Conservation (phyloP, 176 grass and related monocot species). For the Raddia guianensis region DNA sequence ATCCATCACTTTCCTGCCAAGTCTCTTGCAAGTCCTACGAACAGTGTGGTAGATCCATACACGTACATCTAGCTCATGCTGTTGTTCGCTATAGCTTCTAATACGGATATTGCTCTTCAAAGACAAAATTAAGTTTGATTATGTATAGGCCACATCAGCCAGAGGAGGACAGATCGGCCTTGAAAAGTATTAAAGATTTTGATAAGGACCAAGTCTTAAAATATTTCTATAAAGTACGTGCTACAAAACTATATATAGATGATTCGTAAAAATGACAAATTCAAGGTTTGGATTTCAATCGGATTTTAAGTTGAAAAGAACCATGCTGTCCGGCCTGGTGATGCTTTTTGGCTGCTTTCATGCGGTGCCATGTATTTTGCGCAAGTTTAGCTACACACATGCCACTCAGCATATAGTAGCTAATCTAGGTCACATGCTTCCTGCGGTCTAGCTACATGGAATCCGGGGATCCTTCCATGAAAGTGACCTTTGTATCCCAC, state of each 20-base stretch:
- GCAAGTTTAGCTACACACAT: not conserved
- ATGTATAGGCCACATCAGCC: not conserved
- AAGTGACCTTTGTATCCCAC: constrained; percentile 12
- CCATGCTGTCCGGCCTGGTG: not conserved
- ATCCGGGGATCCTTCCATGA: constrained; percentile 34
- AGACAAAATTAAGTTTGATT: not conserved
- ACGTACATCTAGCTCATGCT: constrained; percentile 17
- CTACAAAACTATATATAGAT: no score
- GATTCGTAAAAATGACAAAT: no score
- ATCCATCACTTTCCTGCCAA: constrained; percentile 2
- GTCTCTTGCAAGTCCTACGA: constrained; percentile 39
- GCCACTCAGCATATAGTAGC: not conserved
- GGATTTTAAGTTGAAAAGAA: no score
- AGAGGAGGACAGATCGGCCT: not conserved
- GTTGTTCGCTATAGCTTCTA: not conserved
- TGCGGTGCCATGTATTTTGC: not conserved
- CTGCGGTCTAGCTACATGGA: not conserved
- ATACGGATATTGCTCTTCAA: not conserved
- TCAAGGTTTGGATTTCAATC: no score
- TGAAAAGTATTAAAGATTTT: no score
- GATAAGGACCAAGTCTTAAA: no score
- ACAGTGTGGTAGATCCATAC: constrained; percentile 35
- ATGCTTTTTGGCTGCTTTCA: not conserved
- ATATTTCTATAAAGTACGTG: no score
- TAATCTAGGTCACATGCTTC: constrained; percentile 21